Evolutionary conservation across 1,139 yeast species (phyloP), one percentile per base, ranked within the genome.

Genomic region (Debaryomyces sp.): DNA sequence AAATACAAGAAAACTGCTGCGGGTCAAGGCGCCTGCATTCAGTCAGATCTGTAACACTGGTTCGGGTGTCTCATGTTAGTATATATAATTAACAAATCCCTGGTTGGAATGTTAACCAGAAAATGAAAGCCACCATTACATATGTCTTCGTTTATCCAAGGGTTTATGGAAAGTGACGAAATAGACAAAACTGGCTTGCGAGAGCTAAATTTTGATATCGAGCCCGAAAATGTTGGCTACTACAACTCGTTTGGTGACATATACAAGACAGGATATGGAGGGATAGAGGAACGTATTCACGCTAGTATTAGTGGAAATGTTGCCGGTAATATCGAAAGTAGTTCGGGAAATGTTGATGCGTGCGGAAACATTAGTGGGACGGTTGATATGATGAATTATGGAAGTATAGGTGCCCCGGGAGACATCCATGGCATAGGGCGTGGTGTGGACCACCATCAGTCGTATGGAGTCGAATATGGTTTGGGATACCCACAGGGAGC

Each of bases 71-170:
- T 13, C 34, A 27, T 9, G 13, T 22, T 9, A 41, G 12, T 27
- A 29, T 30, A 41, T 40, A 40, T 18, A 30, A 40, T 30, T 41
- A 30, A 24, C n/a, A 37, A 26, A 37, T 23, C 41, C 41, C 30
- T 27, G 30, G 30, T 27, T 27, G 30, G 30, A 27, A 27, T 27
- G 30, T 27, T 27, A 27, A 27, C 30, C 30, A 27, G 13, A 12
- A 27, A 27, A 12, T 12, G 9, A 12, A 5, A 27, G 13, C 21
- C 41, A 37, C 6, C 13, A 37, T 21, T 22, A 30, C 34, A n/a
- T 21, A 41, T 41, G 43, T 41, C 43, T 6, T 41, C 43, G 13
- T 41, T 41, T 30, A 41, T 30, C 6, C 26, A 41, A 22, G 37
- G 43, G 12, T 41, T 41, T 26, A 41, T 41, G 15, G 13, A 30